A percentile compares a stretch with the other conserved stretches of the same genome.
phyloP scores from a whole-genome alignment of 768 basidiomycete species.

The Dioszegia crocea region DNA sequence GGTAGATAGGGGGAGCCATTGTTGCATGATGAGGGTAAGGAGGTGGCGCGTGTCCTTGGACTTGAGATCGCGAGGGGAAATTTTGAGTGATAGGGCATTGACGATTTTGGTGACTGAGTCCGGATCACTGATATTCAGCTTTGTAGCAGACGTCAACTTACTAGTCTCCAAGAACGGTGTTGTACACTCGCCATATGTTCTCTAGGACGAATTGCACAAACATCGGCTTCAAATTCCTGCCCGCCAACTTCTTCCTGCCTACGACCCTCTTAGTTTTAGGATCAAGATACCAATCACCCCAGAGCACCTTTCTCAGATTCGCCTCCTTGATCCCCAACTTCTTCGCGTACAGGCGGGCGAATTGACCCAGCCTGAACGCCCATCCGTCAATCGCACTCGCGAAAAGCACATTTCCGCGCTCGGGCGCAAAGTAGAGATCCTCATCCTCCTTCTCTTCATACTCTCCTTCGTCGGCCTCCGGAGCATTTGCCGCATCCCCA shows the following conservation, averaged over 20 bases:
- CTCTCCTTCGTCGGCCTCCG: conserved; percentile 48
- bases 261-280: conserved; percentile 92
- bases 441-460: conserved; percentile 97
- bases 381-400: conserved; percentile 94
- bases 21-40: conserved; percentile 79
- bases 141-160: conserved; percentile 54
- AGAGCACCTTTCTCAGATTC: conserved; percentile 77
- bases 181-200: conserved; percentile 95
- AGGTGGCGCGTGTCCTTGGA: conserved; percentile 83
- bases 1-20: conserved; percentile 93
- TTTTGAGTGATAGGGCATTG: conserved; percentile 70
- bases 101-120: conserved; percentile 89
- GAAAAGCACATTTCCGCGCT: conserved; percentile 92
- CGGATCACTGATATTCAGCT: conserved; percentile 61
- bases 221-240: conserved; percentile 81
- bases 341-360: conserved; percentile 83
- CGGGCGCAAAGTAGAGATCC: conserved; percentile 94
- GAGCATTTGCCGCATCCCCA: conserved; percentile 10
- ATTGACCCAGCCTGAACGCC: conserved; percentile 92
- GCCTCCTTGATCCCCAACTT: conserved; percentile 87
- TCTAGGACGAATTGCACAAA: conserved; percentile 97
- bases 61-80: conserved; percentile 81
- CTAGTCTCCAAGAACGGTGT: conserved; percentile 82
- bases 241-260: conserved; percentile 77
- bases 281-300: conserved; percentile 97